Conservation (phyloP, 495 filamentous ascomycete species). For the Lineolata rhizophorae region DNA sequence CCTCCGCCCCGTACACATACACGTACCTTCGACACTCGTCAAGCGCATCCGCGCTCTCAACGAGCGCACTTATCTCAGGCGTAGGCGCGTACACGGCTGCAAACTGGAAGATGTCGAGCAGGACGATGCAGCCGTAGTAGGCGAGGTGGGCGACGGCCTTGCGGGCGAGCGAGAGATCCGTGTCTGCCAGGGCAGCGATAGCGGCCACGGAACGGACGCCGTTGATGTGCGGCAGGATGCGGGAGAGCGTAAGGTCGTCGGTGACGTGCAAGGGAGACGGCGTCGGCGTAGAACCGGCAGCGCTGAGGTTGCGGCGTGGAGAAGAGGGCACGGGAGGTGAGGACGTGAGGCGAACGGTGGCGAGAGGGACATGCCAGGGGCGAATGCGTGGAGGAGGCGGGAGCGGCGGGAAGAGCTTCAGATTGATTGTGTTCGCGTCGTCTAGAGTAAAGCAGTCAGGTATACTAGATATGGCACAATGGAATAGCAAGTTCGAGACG, state of each 20-base stretch:
- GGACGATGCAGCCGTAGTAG: constrained; percentile 69
- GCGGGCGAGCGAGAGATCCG: constrained; percentile 60
- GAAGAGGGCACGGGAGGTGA: constrained; percentile 13
- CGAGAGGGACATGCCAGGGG: constrained; percentile 75
- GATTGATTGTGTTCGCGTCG: constrained; percentile 83
- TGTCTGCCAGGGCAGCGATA: constrained; percentile 65
- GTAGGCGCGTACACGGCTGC: constrained; percentile 75
- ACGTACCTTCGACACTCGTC: constrained; percentile 77
- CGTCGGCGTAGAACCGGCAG: too few relatives aligned
- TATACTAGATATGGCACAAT: background rate
- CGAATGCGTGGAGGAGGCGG: constrained; percentile 53
- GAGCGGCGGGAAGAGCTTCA: constrained; percentile 81
- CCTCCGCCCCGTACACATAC: constrained; percentile 12
- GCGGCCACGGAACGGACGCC: constrained; percentile 71
- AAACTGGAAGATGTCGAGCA: constrained; percentile 90
- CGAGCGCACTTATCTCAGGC: constrained; percentile 46
- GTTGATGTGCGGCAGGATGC: constrained; percentile 65
- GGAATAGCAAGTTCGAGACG: constrained; percentile 8
- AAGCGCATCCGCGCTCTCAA: constrained; percentile 46
- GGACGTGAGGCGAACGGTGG: constrained; percentile 52
- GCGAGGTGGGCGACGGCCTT: constrained; percentile 71
- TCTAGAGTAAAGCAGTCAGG: constrained; percentile 36
- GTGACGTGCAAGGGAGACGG: constrained; percentile 57
- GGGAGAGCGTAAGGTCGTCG: constrained; percentile 49
- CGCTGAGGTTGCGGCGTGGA: too few relatives aligned